Conservation (phyloP, 2,329 filamentous ascomycete species). For the Cladobotryum mycophilum region DNA sequence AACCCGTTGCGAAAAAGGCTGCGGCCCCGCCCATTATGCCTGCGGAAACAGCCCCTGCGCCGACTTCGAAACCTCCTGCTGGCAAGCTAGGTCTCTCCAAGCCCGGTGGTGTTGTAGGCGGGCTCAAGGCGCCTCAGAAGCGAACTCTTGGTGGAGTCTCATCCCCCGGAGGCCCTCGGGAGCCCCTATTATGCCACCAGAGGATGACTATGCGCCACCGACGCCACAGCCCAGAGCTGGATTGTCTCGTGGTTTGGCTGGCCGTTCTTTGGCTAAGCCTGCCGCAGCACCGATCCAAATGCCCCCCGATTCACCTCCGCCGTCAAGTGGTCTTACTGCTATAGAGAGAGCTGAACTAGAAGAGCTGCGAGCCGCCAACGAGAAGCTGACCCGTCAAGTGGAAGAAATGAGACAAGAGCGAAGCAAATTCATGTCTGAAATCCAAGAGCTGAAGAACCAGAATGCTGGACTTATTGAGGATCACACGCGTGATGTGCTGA, state of each 20-base stretch:
- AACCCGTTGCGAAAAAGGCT: constrained; percentile 40
- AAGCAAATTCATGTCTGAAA: constrained; percentile 73
- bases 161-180: constrained; percentile 49
- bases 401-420: constrained; percentile 81
- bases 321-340: constrained; percentile 60
- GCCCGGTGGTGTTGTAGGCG: constrained; percentile 40
- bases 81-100: constrained; percentile 52
- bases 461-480: constrained; percentile 97
- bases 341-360: constrained; percentile 91
- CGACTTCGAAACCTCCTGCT: constrained; percentile 45
- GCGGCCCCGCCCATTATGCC: constrained; percentile 28
- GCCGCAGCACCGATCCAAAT: constrained; percentile 43
- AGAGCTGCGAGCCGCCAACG: constrained; percentile 77
- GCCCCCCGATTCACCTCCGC: constrained; percentile 50
- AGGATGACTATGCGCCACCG: constrained; percentile 55
- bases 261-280: constrained; percentile 77
- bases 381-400: constrained; percentile 64
- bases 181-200: constrained; percentile 40
- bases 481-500: constrained; percentile 88
- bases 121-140: constrained; percentile 55
- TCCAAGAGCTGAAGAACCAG: constrained; percentile 92
- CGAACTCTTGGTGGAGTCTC: constrained; percentile 43
- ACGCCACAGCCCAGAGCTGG: constrained; percentile 57
- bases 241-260: constrained; percentile 73
- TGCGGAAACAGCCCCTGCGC: constrained; percentile 44